phyloP scores from a whole-genome alignment of 2,329 filamentous ascomycete species.

The Colletotrichum salicis region DNA sequence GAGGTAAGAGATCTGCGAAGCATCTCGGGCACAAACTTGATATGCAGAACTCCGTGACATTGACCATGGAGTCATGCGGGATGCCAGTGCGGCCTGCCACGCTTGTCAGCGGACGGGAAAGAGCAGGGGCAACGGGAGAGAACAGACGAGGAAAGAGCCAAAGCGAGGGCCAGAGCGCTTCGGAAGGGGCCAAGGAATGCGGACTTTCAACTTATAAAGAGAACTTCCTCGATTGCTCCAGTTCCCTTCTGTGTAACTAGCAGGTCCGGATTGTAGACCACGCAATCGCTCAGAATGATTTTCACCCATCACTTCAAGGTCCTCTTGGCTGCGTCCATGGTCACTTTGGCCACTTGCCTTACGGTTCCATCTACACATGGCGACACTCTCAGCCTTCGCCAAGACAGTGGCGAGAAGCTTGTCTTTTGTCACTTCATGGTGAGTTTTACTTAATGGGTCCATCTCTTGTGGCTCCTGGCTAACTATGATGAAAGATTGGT shows the following conservation, averaged over 20 bases:
- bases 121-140: neutral
- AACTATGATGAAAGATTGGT: neutral
- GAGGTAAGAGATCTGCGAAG: neutral
- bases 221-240: neutral
- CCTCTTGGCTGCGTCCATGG: neutral
- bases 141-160: neutral
- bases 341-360: neutral
- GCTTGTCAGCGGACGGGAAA: neutral
- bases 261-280: neutral
- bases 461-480: neutral
- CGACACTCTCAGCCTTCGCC: neutral
- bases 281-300: neutral
- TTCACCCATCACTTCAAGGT: neutral
- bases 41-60: neutral
- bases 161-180: neutral
- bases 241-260: neutral
- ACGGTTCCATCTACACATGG: neutral
- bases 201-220: neutral
- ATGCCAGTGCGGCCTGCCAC: conserved; percentile 48
- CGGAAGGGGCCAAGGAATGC: neutral
- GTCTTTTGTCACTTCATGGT: neutral
- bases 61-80: conserved; percentile 45
- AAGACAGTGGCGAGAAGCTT: neutral
- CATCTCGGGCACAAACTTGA: neutral
- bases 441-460: neutral